Evolutionary conservation across 495 filamentous ascomycete genomes (phyloP), one percentile per base, ranked within the genome.

Genomic region (Trichoderma orchidacearum): DNA sequence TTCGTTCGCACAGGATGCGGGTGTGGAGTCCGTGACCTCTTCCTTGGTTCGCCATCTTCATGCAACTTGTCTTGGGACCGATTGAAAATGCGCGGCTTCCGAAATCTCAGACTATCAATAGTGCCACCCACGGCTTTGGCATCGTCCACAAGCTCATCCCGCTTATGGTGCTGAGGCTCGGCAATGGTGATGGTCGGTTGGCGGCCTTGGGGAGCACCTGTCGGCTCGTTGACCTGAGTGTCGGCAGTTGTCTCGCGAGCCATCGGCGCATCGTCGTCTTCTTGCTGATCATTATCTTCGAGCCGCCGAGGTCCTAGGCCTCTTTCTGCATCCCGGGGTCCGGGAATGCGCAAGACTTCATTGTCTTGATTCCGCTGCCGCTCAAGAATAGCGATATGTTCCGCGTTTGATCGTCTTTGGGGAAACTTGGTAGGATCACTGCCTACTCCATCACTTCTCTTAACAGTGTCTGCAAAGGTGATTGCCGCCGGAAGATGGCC

Each of bases 361-460:
- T 81, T 83, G 59, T 85, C 84, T 56, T 85, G 85, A 53, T 85
- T 84, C n/a, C 88, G 79, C 63, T 94, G 90, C 18, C 87, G 84
- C 67, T 95, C 84, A 17, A 95, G 66, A 63, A 96, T 89, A 3
- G 85, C 87, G 59, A 95, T 91, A 63, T 92, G 85, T 57, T 90
- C 84, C 56, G 90, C 87, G 17, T 83, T 79, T 45, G 72, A 77
- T 53, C 80, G 78, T 3, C 73, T 67, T 0, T 79, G 76, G 2
- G 87, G 75, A 8, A 74, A 59, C 21, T 68, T 70, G n/a, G 68
- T 32, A 5, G 60, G 32, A 3, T 73, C 67, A 5, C 74, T 69
- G 17, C 64, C 64, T 23, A 70, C 17, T 5, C 66, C 66, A 55
- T 77, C 68, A 57, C 74, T 75, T 52, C 68, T 70, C 45, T 69